phyloP scores from a whole-genome alignment of 1,139 yeast species.

The Yamadazyma triangularis region DNA sequence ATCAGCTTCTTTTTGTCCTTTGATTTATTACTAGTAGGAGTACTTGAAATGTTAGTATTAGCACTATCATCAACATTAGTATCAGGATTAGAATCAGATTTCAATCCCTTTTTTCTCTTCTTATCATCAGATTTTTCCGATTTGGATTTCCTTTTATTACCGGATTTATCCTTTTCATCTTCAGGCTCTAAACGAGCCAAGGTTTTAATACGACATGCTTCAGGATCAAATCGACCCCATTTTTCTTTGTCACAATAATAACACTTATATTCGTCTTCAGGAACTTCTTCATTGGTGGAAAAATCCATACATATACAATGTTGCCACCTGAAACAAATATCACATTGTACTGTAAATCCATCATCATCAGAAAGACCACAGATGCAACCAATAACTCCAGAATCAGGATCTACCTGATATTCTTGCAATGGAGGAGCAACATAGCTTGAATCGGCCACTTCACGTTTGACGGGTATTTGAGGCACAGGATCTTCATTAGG shows the following conservation, averaged over 20 bases:
- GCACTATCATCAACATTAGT: conserved; percentile 3
- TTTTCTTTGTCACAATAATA: conserved; percentile 63
- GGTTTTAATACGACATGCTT: conserved; percentile 29
- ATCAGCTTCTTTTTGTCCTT: conserved; percentile 10
- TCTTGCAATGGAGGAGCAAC: conserved; percentile 31
- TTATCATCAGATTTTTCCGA: conserved; percentile 8
- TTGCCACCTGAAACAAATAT: conserved; percentile 89
- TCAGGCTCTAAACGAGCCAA: conserved; percentile 32
- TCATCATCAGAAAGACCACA: conserved; percentile 91
- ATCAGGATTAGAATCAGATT: background rate
- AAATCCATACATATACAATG: conserved; percentile 88
- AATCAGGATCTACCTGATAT: conserved; percentile 69
- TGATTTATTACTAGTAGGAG: conserved; percentile 1
- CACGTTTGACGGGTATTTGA: conserved; percentile 3
- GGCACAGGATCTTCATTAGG: background rate
- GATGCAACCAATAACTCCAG: conserved; percentile 84
- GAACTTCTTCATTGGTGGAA: conserved; percentile 65
- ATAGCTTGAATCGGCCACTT: conserved; percentile 2
- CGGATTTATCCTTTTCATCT: conserved; percentile 10
- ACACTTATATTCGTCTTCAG: conserved; percentile 76
- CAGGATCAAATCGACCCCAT: conserved; percentile 50
- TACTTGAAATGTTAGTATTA: conserved; percentile 2
- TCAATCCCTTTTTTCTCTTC: conserved; percentile 6
- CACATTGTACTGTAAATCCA: conserved; percentile 94
- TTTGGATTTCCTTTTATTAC: conserved; percentile 7